These are phyloP conservation scores for Monosporascus sp. DNA, from an alignment of 2,329 filamentous ascomycete species.

Conservation along the genomic window DNA sequence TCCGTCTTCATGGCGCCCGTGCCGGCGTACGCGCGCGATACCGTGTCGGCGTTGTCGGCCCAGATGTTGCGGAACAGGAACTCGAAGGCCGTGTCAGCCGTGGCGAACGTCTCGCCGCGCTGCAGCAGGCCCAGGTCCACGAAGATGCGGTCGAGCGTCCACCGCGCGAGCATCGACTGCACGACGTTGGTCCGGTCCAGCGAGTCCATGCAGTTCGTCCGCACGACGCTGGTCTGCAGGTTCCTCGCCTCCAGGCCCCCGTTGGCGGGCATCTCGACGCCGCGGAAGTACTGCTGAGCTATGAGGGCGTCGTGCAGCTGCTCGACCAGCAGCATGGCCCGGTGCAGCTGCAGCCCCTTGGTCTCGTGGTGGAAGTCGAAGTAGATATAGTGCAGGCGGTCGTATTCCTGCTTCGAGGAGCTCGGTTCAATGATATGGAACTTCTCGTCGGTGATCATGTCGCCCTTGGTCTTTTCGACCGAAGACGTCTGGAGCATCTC, in stretches of 20 bases:
- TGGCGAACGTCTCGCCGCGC: conserved; percentile 68
- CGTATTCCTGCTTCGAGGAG: conserved; percentile 56
- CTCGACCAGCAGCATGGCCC: conserved; percentile 80
- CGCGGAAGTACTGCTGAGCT: conserved; percentile 86
- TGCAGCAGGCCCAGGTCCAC: conserved; percentile 75
- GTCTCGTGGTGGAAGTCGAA: conserved; percentile 99
- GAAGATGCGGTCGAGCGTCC: conserved; percentile 83
- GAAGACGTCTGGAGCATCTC: conserved; percentile 67
- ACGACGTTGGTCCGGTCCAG: conserved; percentile 97
- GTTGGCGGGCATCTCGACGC: conserved; percentile 75
- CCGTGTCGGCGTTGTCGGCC: conserved; percentile 97
- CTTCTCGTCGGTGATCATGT: conserved; percentile 68
- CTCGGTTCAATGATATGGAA: conserved; percentile 69
- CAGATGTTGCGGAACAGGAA: conserved; percentile 92
- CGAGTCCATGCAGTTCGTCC: conserved; percentile 99
- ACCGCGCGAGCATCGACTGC: conserved; percentile 92
- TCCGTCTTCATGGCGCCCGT: conserved; percentile 98
- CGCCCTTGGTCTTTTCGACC: conserved; percentile 58
- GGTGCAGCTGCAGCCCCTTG: conserved; percentile 89
- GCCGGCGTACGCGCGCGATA: conserved; percentile 87
- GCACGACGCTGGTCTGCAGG: conserved; percentile 82
- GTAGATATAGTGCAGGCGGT: conserved; percentile 91
- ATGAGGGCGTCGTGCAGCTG: conserved; percentile 70
- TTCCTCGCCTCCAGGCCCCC: conserved; percentile 75
- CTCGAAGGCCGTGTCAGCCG: conserved; percentile 77